These are phyloP conservation scores for Sophora flavescens DNA, from an alignment of 306 rosid genomes.

Conservation along the genomic window DNA sequence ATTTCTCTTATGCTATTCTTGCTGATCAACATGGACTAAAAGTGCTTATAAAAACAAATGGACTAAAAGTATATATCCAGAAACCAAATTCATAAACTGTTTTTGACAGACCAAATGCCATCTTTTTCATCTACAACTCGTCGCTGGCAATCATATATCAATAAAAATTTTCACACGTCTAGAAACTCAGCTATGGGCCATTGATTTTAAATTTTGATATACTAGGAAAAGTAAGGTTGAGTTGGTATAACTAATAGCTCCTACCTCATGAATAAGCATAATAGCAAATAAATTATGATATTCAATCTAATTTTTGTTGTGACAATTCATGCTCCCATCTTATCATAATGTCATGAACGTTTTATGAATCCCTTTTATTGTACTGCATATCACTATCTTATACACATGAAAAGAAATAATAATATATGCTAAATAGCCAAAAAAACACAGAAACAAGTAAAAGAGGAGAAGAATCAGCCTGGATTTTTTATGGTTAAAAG, in stretches of 20 bases:
- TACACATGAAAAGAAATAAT: background rate
- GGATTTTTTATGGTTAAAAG: no score
- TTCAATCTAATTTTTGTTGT: background rate
- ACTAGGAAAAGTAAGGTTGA: background rate
- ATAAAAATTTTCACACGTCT: background rate
- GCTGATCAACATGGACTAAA: no score
- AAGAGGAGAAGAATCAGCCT: no score
- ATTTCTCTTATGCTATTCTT: no score
- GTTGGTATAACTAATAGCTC: background rate
- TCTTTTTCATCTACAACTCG: background rate
- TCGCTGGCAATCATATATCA: background rate
- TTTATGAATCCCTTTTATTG: background rate
- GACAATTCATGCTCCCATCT: background rate
- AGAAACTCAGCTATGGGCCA: background rate
- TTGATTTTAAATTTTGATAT: background rate
- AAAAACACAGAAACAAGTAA: no score
- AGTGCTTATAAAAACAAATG: no score
- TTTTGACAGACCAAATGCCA: background rate
- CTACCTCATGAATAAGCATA: background rate
- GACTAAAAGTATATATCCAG: no score
- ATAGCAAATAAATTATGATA: background rate
- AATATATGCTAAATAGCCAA: background rate
- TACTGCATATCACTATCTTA: conserved; percentile 2
- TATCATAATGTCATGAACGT: conserved; percentile 1
- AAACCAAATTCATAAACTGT: no score